These are phyloP conservation scores for Pleurotus ostreatus DNA, from an alignment of 768 basidiomycete genomes.

Conservation along the genomic window DNA sequence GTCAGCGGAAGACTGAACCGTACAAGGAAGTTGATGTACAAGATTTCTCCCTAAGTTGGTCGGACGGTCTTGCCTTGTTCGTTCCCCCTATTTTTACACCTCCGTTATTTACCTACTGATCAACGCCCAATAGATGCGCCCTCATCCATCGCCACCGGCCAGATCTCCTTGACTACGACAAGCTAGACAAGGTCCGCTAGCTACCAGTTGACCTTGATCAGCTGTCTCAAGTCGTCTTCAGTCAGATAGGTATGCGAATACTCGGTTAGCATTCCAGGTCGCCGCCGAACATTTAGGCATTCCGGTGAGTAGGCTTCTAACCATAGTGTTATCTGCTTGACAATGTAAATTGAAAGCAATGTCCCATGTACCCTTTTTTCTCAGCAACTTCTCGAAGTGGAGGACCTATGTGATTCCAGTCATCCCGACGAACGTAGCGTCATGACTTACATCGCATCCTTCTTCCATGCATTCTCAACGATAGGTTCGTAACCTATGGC, in stretches of 20 bases:
- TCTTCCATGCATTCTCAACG: constrained; percentile 96
- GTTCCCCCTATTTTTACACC: constrained; percentile 26
- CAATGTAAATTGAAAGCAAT: background rate
- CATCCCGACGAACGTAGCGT: constrained; percentile 94
- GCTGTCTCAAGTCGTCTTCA: constrained; percentile 24
- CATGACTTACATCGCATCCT: constrained; percentile 97
- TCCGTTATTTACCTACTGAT: constrained; percentile 8
- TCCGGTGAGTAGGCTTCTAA: constrained; percentile 53
- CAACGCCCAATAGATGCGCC: constrained; percentile 67
- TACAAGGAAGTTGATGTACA: constrained; percentile 92
- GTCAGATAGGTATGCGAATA: constrained; percentile 79
- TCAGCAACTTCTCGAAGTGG: constrained; percentile 93
- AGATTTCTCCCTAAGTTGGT: constrained; percentile 92
- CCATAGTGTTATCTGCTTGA: constrained; percentile 1
- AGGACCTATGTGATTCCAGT: constrained; percentile 86
- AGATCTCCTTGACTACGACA: constrained; percentile 87
- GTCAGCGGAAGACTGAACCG: constrained; percentile 90
- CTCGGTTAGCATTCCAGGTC: constrained; percentile 80
- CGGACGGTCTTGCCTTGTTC: constrained; percentile 92
- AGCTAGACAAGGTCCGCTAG: constrained; percentile 68
- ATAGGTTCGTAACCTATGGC: constrained; percentile 61
- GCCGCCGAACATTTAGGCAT: constrained; percentile 89
- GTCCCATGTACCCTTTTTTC: constrained; percentile 8
- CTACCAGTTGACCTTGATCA: background rate
- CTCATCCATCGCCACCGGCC: constrained; percentile 97